Evolutionary conservation across 1,139 yeast genomes (phyloP).

Genomic region (Yamadazyma epiphylla): DNA sequence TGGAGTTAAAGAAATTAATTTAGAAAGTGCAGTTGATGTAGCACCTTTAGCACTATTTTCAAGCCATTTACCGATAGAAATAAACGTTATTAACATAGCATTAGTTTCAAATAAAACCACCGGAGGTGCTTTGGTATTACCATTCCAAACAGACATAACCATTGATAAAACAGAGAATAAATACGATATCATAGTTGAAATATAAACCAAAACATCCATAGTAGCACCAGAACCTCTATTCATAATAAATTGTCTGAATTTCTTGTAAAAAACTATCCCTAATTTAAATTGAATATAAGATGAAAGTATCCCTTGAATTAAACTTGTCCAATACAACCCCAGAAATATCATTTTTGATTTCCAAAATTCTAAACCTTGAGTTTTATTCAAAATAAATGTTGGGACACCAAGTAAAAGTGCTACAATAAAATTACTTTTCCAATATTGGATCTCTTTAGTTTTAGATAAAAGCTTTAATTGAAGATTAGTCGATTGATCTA

Average conservation of each 20-base stretch:
- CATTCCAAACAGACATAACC: slow-evolving; percentile 35
- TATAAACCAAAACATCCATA: slow-evolving; percentile 88
- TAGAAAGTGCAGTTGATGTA: slow-evolving; percentile 83
- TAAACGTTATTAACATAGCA: slow-evolving; percentile 78
- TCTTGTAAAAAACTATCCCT: slow-evolving; percentile 61
- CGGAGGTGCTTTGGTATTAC: slow-evolving; percentile 48
- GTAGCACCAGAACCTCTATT: slow-evolving; percentile 70
- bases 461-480: slow-evolving; percentile 71
- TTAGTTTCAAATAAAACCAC: slow-evolving; percentile 82
- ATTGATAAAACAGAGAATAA: slow-evolving; percentile 66
- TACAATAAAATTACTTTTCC: slow-evolving; percentile 56
- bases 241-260: slow-evolving; percentile 61
- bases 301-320: slow-evolving; percentile 61
- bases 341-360: slow-evolving; percentile 27
- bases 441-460: slow-evolving; percentile 65
- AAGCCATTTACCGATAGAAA: slow-evolving; percentile 83
- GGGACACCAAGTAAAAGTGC: slow-evolving; percentile 61
- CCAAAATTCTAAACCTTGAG: slow-evolving; percentile 35
- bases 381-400: slow-evolving; percentile 52
- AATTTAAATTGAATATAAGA: slow-evolving; percentile 66
- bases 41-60: slow-evolving; percentile 94
- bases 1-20: slow-evolving; percentile 77
- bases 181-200: slow-evolving; percentile 80
- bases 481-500: slow-evolving; percentile 46
- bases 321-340: slow-evolving; percentile 56